A percentile compares a stretch with the other conserved stretches of the same genome.
Conservation (phyloP, 73 alveolate genomes). For the Paramecium biaurelia region DNA sequence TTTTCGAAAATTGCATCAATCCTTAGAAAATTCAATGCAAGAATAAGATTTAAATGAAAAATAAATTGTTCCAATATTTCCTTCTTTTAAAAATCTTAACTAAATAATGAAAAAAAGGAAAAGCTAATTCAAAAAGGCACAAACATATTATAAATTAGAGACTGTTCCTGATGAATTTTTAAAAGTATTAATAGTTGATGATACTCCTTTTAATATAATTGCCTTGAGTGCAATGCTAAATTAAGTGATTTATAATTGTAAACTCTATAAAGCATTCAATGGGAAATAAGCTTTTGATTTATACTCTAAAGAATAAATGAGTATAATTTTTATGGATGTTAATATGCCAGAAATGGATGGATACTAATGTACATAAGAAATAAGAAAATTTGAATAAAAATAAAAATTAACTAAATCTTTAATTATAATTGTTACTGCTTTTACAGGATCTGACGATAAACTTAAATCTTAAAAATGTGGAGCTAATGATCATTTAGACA, state of each 20-base stretch:
- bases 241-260: background rate
- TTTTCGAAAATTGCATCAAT: background rate
- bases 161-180: background rate
- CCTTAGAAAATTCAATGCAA: background rate
- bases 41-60: background rate
- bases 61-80: constrained; percentile 21
- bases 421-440: constrained; percentile 57
- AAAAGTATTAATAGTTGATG: constrained; percentile 55
- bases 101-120: background rate
- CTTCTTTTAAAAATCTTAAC: background rate
- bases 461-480: constrained; percentile 53
- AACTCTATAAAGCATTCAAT: constrained; percentile 48
- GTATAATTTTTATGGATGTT: constrained; percentile 50
- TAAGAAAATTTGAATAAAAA: constrained; percentile 36
- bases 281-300: constrained; percentile 61
- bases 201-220: constrained; percentile 57
- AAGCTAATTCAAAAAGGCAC: background rate
- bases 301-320: background rate
- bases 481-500: constrained; percentile 61
- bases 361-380: constrained; percentile 52
- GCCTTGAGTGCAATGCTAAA: constrained; percentile 48
- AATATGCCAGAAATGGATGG: constrained; percentile 69
- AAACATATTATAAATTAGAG: constrained; percentile 9
- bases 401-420: background rate
- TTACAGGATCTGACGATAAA: constrained; percentile 44